phyloP scores from a whole-genome alignment of 208 protist genomes.

The Phytomonas francai region DNA sequence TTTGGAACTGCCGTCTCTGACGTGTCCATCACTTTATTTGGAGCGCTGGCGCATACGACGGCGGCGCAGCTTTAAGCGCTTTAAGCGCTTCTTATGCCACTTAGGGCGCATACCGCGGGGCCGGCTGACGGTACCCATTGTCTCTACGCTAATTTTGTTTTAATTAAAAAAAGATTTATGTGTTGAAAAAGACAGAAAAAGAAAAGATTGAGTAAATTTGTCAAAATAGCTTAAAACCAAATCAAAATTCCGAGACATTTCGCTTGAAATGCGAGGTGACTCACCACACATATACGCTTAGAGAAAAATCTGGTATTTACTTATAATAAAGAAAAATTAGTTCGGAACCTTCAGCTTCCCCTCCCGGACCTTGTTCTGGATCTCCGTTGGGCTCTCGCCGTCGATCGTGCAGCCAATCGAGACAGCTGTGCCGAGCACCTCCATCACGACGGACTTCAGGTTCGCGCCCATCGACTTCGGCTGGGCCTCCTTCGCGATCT shows the following conservation, averaged over 20 bases:
- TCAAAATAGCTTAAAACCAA: constrained; percentile 13
- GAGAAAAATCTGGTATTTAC: too few species aligned
- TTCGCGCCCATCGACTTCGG: constrained; percentile 92
- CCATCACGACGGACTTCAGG: constrained; percentile 95
- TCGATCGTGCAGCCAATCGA: constrained; percentile 98
- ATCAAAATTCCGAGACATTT: background rate
- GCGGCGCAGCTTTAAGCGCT: constrained; percentile 83
- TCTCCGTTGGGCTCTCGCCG: constrained; percentile 88
- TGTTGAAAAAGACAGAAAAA: constrained; percentile 10
- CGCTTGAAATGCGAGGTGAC: too few species aligned
- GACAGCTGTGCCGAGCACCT: constrained; percentile 98
- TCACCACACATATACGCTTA: too few species aligned
- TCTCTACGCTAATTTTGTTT: constrained; percentile 7
- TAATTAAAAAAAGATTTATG: background rate
- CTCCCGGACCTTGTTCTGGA: constrained; percentile 92
- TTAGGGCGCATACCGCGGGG: constrained; percentile 86
- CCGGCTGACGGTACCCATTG: constrained; percentile 80
- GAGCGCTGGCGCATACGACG: constrained; percentile 85
- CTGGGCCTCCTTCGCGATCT: constrained; percentile 95
- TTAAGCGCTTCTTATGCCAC: constrained; percentile 91
- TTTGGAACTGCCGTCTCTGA: too few species aligned
- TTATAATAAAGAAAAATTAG: constrained; percentile 14
- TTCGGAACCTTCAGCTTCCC: constrained; percentile 91
- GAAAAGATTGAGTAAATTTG: constrained; percentile 5
- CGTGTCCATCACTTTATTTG: constrained; percentile 50